These are phyloP conservation scores for Colletotrichum filicis DNA, from an alignment of 2,329 filamentous ascomycete species.

Conservation along the genomic window DNA sequence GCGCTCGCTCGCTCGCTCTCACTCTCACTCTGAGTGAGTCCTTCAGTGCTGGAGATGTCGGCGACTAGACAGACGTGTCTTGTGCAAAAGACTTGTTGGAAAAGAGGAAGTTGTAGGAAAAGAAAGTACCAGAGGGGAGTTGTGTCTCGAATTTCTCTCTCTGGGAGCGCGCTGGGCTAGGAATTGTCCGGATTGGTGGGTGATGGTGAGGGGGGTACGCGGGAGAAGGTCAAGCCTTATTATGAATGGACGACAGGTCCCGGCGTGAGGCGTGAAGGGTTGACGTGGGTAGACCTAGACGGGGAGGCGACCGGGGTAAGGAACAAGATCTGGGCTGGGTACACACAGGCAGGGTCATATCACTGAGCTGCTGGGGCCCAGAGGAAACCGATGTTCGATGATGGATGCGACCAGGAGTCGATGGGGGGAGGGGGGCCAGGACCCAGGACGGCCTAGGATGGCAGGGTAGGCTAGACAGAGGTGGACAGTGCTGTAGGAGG, in stretches of 20 bases:
- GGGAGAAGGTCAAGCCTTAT: slow-evolving; percentile 37
- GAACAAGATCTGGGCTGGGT: slow-evolving; percentile 36
- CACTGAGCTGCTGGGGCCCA: slow-evolving; percentile 26
- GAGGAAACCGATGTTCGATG: slow-evolving; percentile 30
- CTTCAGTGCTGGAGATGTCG: background rate
- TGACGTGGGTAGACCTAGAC: slow-evolving; percentile 33
- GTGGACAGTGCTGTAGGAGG: slow-evolving; percentile 20
- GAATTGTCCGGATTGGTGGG: slow-evolving; percentile 34
- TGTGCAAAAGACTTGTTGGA: slow-evolving; percentile 20
- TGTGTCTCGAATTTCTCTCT: slow-evolving; percentile 36
- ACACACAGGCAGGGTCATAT: slow-evolving; percentile 34
- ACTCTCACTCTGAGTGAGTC: background rate
- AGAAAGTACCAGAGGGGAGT: slow-evolving; percentile 34
- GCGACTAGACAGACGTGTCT: slow-evolving; percentile 8
- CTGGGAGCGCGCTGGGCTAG: slow-evolving; percentile 27
- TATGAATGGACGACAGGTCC: slow-evolving; percentile 37
- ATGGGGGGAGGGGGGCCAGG: slow-evolving; percentile 20
- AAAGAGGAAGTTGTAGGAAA: slow-evolving; percentile 26
- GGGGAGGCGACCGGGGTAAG: slow-evolving; percentile 27
- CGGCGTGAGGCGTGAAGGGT: slow-evolving; percentile 34
- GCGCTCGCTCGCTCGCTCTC: background rate
- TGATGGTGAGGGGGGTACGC: slow-evolving; percentile 32
- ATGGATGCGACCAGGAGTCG: slow-evolving; percentile 33
- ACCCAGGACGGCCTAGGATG: slow-evolving; percentile 25
- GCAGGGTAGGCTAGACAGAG: slow-evolving; percentile 21